Conservation (phyloP, 768 basidiomycete species). For the Pleurotus eryngii region DNA sequence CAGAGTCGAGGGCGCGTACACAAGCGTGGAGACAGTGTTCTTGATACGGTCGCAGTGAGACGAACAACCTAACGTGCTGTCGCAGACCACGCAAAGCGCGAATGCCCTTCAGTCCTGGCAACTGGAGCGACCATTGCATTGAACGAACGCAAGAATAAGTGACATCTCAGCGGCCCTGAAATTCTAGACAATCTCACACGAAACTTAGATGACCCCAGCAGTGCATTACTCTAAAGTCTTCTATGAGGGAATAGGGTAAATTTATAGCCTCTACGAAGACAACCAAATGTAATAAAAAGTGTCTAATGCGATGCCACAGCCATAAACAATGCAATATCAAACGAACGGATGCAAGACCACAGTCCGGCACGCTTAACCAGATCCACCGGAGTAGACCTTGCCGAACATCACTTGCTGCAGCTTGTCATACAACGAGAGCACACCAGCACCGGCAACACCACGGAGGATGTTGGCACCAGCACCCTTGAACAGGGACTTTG, state of each 20-base stretch:
- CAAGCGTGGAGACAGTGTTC: slow-evolving; percentile 77
- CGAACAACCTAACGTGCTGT: neutral
- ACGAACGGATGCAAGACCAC: neutral
- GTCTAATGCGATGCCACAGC: slow-evolving; percentile 28
- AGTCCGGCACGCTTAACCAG: slow-evolving; percentile 35
- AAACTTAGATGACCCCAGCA: too few relatives aligned
- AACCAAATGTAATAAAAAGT: slow-evolving; percentile 27
- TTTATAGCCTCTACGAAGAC: slow-evolving; percentile 12
- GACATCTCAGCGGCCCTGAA: too few relatives aligned
- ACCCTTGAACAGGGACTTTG: slow-evolving; percentile 97
- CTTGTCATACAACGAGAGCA: slow-evolving; percentile 98
- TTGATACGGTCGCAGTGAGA: slow-evolving; percentile 83
- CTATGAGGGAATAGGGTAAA: slow-evolving; percentile 39
- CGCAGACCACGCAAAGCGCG: neutral
- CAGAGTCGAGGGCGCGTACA: slow-evolving; percentile 60
- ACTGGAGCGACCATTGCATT: neutral
- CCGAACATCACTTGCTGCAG: slow-evolving; percentile 94
- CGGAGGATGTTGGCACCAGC: slow-evolving; percentile 94
- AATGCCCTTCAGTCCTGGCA: neutral
- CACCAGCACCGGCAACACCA: slow-evolving; percentile 99
- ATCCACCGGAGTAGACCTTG: slow-evolving; percentile 98
- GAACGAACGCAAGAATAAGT: neutral
- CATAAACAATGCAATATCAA: slow-evolving; percentile 17
- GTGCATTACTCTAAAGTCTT: slow-evolving; percentile 17
- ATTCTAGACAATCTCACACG: too few relatives aligned